These are phyloP conservation scores for Amanita pseudoporphyria DNA, from an alignment of 768 basidiomycete genomes.

Conservation along the genomic window DNA sequence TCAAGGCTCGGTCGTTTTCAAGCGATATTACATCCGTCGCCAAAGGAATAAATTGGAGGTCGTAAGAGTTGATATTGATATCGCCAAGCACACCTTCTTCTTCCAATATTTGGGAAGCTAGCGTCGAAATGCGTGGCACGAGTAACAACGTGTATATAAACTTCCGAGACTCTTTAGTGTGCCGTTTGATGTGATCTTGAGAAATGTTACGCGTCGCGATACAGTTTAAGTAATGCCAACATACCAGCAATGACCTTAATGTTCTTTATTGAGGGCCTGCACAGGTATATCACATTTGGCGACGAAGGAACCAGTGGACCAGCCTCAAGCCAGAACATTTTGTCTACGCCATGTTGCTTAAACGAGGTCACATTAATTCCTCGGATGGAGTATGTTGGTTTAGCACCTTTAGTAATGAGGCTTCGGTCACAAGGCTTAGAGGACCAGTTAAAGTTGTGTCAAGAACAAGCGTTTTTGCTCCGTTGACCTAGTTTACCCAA, in stretches of 20 bases:
- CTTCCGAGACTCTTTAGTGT: constrained; percentile 59
- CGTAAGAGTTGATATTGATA: constrained; percentile 76
- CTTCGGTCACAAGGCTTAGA: constrained; percentile 90
- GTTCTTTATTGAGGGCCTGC: constrained; percentile 75
- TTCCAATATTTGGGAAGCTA: constrained; percentile 80
- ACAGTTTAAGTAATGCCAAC: constrained; percentile 18
- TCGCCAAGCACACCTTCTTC: constrained; percentile 99
- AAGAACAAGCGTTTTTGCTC: constrained; percentile 94
- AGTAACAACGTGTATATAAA: constrained; percentile 82
- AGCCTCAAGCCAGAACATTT: constrained; percentile 98
- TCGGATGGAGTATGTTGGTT: not conserved
- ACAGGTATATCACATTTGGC: constrained; percentile 88
- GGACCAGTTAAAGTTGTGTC: constrained; percentile 85
- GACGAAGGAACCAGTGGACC: constrained; percentile 79
- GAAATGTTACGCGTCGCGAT: constrained; percentile 18
- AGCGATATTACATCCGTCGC: constrained; percentile 90
- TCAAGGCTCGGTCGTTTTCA: constrained; percentile 78
- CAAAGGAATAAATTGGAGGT: constrained; percentile 88
- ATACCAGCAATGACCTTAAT: constrained; percentile 88
- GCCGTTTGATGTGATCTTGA: constrained; percentile 86
- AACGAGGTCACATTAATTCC: not conserved
- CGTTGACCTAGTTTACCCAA: constrained; percentile 54
- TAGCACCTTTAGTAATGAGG: constrained; percentile 79
- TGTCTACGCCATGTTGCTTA: constrained; percentile 97
- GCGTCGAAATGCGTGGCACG: constrained; percentile 78